Base-by-base conservation (phyloP, 768 basidiomycete species). In the Naganishia vaughanmartiniae region DNA sequence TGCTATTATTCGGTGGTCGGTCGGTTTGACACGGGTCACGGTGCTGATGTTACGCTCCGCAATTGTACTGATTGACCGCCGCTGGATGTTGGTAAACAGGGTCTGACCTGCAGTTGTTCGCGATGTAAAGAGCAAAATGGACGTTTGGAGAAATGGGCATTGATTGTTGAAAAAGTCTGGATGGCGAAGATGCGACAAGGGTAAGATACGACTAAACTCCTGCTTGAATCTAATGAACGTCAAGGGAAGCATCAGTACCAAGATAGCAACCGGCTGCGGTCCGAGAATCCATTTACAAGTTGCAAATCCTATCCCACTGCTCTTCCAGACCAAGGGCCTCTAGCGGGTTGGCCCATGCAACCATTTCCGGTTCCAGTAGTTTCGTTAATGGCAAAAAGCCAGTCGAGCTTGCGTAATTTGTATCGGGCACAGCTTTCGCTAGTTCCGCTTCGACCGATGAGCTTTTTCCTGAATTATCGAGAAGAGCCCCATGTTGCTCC, bases 1-100 rank as follows among this genome's bases (percentile, higher is more conserved):
- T 28, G 60, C 60, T 24, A 63, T 45, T 17, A 63, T 42, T 17
- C 60, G 60, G 10, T 39, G 24, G 15, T 42, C 42, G 19, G 60
- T 63, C 19, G 60, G 60, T 45, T 45, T 63, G 42, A 30, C 60
- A n/a, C 24, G 39, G 11, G 60, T 63, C 10, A 42, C 60, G 33
- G 36, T 63, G 39, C 26, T 63, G 24, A 63, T 63, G 24, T 63
- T 63, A 26, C 60, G 36, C 30, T 63, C 60, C 24, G 39, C 28
- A 14, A 63, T 45, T 2, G 26, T n/a, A 34, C 39, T 63, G 30
- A 63, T 42, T 21, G 39, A 42, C 2, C 42, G 19, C 30, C 42
- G 60, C 39, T 63, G 60, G 4, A 42, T 31, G 19, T 63, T 42
- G 42, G 60, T 42, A 24, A 63, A 63, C 1, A 63, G 39, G 11